phyloP scores from a whole-genome alignment of 805 yeast species.

The Zygotorulaspora chibaensis region DNA sequence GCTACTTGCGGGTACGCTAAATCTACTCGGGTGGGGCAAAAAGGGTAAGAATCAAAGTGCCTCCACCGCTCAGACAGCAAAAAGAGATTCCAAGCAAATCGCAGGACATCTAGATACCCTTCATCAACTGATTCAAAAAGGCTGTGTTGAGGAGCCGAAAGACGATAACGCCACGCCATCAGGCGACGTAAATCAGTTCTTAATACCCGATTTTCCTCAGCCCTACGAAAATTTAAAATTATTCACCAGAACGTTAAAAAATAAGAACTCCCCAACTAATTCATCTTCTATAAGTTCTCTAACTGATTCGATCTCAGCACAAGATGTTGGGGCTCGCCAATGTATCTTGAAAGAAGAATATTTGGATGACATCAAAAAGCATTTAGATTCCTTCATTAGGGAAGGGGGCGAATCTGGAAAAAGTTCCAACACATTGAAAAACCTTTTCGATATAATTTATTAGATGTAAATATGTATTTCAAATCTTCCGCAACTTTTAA shows the following conservation, averaged over 20 bases:
- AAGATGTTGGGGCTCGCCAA: conserved; percentile 25
- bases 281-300: background rate
- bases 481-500: too few species aligned
- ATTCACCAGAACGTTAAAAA: conserved; percentile 42
- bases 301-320: conserved; percentile 16
- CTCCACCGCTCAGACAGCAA: conserved; percentile 21
- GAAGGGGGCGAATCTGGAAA: conserved; percentile 76
- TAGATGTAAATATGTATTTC: background rate
- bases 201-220: conserved; percentile 53
- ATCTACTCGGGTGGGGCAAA: conserved; percentile 68
- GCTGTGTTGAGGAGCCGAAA: conserved; percentile 28
- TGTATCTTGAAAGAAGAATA: conserved; percentile 50
- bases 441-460: conserved; percentile 11
- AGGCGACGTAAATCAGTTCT: conserved; percentile 37
- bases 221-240: conserved; percentile 64
- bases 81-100: conserved; percentile 23
- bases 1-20: conserved; percentile 60
- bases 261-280: conserved; percentile 20
- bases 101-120: conserved; percentile 38
- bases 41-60: conserved; percentile 21
- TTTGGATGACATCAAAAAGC: conserved; percentile 43
- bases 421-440: conserved; percentile 36
- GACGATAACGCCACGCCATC: conserved; percentile 1
- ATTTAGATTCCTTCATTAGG: conserved; percentile 47
- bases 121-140: conserved; percentile 41